A percentile compares a stretch with the other conserved stretches of the same genome.
Conservation (phyloP, 2,329 filamentous ascomycete genomes). For the Pseudogymnoascus sp. region DNA sequence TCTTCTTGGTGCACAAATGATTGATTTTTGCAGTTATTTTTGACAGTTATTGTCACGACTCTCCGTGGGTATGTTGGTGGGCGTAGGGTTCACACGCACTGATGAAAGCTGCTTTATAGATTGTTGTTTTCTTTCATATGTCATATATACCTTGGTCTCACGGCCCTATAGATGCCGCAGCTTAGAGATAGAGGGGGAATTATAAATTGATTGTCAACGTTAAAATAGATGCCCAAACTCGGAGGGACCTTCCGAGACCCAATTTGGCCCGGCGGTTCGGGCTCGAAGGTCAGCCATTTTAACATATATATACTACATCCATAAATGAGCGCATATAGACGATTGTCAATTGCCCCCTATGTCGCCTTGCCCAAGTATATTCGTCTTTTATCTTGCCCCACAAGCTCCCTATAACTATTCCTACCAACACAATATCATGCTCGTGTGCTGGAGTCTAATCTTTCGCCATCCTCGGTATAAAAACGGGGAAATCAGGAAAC, state of each 20-base stretch:
- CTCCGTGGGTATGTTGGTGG: not conserved
- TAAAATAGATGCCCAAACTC: not conserved
- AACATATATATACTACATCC: not conserved
- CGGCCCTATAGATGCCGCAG: not conserved
- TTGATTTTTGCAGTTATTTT: not conserved
- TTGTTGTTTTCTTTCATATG: not conserved
- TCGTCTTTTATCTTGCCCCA: not conserved
- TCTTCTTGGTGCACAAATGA: not conserved
- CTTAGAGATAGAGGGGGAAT: not conserved
- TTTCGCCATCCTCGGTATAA: not conserved
- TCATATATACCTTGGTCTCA: slow-evolving; percentile 1
- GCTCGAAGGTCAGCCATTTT: not conserved
- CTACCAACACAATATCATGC: not conserved
- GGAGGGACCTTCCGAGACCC: not conserved
- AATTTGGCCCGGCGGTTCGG: not conserved
- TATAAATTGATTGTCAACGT: not conserved
- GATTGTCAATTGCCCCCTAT: not conserved
- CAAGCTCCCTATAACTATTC: not conserved
- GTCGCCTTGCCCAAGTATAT: not conserved
- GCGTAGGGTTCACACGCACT: not conserved
- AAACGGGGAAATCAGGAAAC: not conserved
- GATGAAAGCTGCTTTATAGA: not conserved
- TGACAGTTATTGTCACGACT: not conserved
- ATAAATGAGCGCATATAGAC: not conserved
- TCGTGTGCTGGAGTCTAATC: not conserved